Percentiles rank a stretch among this genome's conserved stretches.
Conservation (phyloP, 1,139 yeast species). For the Geotrichum europaeum region DNA sequence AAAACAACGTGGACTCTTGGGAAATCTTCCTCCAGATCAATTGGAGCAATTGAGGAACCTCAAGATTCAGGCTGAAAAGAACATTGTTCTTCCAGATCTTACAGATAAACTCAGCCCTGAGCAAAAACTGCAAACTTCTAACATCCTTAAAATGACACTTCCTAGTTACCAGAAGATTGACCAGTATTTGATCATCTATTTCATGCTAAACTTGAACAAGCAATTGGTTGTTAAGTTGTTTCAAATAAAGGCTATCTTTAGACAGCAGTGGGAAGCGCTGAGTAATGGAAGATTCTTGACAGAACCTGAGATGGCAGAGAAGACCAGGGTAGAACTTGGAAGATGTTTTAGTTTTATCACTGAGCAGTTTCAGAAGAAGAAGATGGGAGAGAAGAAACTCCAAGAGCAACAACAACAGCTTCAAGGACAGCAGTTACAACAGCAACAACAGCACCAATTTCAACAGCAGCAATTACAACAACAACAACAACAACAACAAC, state of each 20-base stretch:
- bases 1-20: background rate
- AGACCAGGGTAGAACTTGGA: constrained; percentile 64
- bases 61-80: constrained; percentile 10
- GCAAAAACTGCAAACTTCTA: constrained; percentile 59
- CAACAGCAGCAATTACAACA: background rate
- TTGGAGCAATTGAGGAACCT: constrained; percentile 1
- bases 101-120: constrained; percentile 54
- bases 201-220: constrained; percentile 61
- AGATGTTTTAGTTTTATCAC: constrained; percentile 70
- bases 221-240: constrained; percentile 71
- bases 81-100: constrained; percentile 56
- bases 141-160: constrained; percentile 50
- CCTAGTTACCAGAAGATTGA: constrained; percentile 67
- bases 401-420: background rate
- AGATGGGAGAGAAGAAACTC: background rate
- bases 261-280: constrained; percentile 64
- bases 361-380: constrained; percentile 38
- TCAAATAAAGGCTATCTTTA: constrained; percentile 74
- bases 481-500: background rate
- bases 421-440: background rate
- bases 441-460: background rate
- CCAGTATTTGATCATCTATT: constrained; percentile 70
- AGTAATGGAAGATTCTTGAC: constrained; percentile 60
- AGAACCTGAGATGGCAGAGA: constrained; percentile 61
- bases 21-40: background rate